Conservation (phyloP, 768 basidiomycete genomes). For the Lentinula detonsa region DNA sequence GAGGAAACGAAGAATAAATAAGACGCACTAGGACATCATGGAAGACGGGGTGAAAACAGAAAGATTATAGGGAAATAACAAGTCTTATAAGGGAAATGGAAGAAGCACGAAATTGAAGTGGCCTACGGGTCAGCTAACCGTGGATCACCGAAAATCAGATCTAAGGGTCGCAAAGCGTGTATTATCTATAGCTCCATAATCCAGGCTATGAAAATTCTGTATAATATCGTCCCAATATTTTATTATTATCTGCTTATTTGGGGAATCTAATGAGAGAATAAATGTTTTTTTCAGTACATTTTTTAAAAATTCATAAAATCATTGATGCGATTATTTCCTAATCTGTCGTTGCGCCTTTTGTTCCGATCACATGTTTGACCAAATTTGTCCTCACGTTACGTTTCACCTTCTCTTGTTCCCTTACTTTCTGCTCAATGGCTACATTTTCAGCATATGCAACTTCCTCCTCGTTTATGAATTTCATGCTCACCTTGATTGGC, state of each 20-base stretch:
- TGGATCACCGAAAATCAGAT: conserved; percentile 63
- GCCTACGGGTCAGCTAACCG: conserved; percentile 33
- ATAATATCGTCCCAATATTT: not conserved
- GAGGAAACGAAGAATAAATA: conserved; percentile 4
- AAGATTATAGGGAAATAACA: conserved; percentile 29
- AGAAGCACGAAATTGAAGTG: conserved; percentile 23
- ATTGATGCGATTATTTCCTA: not conserved
- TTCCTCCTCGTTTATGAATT: not conserved
- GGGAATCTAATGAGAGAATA: conserved; percentile 9
- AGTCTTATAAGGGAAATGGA: conserved; percentile 22
- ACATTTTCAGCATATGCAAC: conserved; percentile 17
- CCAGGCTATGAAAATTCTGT: not conserved
- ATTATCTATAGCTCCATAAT: conserved; percentile 30
- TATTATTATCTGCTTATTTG: not conserved
- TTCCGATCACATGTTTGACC: conserved; percentile 4
- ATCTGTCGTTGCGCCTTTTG: conserved; percentile 5
- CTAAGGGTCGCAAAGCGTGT: conserved; percentile 51
- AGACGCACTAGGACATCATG: conserved; percentile 54
- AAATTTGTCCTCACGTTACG: not conserved
- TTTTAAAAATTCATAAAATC: not conserved
- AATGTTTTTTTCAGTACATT: conserved; percentile 26
- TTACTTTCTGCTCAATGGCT: not conserved
- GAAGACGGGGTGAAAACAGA: conserved; percentile 28
- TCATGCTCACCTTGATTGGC: conserved; percentile 21
- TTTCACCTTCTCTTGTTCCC: not conserved